Percentiles rank a stretch among this genome's conserved stretches.
Evolutionary conservation across 495 filamentous ascomycete genomes (phyloP).

Genomic region (Lepraria neglecta): DNA sequence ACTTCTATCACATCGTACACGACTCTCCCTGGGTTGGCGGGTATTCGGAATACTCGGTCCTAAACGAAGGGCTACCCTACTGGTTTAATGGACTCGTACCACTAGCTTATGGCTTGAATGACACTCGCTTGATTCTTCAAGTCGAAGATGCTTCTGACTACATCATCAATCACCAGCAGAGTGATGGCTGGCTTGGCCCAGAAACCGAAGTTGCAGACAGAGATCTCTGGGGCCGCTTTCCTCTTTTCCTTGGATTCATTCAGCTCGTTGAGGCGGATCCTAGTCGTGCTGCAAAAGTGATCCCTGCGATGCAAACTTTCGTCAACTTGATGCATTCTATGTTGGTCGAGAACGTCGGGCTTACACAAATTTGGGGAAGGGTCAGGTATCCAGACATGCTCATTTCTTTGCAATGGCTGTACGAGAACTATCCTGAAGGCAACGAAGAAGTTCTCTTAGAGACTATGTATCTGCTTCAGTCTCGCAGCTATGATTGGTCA

Average conservation of each 20-base stretch:
- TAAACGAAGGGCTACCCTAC: constrained; percentile 57
- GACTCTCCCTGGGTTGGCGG: constrained; percentile 53
- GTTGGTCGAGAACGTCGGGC: constrained; percentile 47
- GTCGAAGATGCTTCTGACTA: constrained; percentile 44
- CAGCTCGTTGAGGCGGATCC: constrained; percentile 39
- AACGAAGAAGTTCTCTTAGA: constrained; percentile 37
- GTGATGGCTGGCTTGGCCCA: constrained; percentile 58
- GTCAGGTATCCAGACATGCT: constrained; percentile 49
- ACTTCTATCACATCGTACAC: constrained; percentile 54
- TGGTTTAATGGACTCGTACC: constrained; percentile 64
- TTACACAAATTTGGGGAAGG: constrained; percentile 42
- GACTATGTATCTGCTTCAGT: constrained; percentile 41
- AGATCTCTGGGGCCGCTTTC: constrained; percentile 51
- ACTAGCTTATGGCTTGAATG: constrained; percentile 52
- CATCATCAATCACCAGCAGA: constrained; percentile 46
- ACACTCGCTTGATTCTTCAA: constrained; percentile 50
- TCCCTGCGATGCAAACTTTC: constrained; percentile 36
- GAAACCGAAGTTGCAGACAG: constrained; percentile 39
- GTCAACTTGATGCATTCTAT: constrained; percentile 39
- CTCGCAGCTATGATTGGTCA: constrained; percentile 40
- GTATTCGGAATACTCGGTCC: constrained; percentile 48
- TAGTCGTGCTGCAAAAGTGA: constrained; percentile 25
- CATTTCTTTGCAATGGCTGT: constrained; percentile 49
- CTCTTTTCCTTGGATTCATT: constrained; percentile 49
- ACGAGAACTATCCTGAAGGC: constrained; percentile 39